A percentile compares a stretch with the other conserved stretches of the same genome.
Conservation (phyloP, 176 grass and related monocot species). For the Aegilops speltoides region DNA sequence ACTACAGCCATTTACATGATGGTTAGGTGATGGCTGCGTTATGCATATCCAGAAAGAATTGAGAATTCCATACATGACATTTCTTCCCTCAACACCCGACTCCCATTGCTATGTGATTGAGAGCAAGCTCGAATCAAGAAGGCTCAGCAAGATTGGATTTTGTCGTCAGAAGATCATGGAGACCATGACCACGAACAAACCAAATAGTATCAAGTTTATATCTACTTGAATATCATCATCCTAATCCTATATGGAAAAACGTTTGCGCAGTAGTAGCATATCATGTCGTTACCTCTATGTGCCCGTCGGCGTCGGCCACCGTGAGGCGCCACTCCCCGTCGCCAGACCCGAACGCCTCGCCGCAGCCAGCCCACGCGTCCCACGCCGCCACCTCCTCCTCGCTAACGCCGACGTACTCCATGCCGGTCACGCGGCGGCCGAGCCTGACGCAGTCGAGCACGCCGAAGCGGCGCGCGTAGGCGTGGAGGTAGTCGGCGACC, state of each 20-base stretch:
- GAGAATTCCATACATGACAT: too few relatives aligned
- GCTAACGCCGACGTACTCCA: background rate
- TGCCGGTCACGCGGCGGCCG: background rate
- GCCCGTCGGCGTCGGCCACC: background rate
- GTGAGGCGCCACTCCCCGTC: background rate
- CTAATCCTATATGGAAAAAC: too few relatives aligned
- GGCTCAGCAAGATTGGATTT: too few relatives aligned
- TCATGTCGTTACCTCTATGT: background rate
- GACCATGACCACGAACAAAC: background rate
- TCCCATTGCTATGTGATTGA: too few relatives aligned
- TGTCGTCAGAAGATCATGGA: too few relatives aligned
- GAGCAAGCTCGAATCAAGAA: background rate
- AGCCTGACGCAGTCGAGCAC: conserved; percentile 54
- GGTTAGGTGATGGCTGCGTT: too few relatives aligned
- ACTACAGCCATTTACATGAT: too few relatives aligned
- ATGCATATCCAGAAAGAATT: too few relatives aligned
- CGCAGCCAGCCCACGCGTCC: background rate
- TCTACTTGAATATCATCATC: too few relatives aligned
- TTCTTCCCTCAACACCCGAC: too few relatives aligned
- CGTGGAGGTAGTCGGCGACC: conserved; percentile 40
- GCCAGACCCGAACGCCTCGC: background rate
- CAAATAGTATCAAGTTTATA: background rate
- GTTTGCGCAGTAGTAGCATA: too few relatives aligned
- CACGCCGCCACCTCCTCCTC: background rate
- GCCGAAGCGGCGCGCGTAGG: conserved; percentile 58